Percentiles rank a stretch among this genome's conserved stretches.
Evolutionary conservation across 441 rosid species (phyloP).

Genomic region (Geranium incanum): DNA sequence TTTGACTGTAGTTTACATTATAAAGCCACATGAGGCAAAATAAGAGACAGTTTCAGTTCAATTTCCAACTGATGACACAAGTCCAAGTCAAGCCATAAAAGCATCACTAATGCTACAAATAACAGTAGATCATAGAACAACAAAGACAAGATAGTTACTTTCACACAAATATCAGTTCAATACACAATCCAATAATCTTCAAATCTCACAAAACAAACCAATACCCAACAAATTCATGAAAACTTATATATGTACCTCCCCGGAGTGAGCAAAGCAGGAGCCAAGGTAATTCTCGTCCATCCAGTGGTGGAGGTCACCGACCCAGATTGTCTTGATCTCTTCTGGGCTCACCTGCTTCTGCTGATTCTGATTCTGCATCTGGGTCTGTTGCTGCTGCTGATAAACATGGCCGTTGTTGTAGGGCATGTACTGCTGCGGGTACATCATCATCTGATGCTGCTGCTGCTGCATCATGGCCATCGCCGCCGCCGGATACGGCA

Average conservation of each 20-base stretch:
- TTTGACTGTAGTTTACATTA: no score
- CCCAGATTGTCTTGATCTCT: slow-evolving; percentile 63
- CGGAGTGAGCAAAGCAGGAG: slow-evolving; percentile 50
- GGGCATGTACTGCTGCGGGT: slow-evolving; percentile 56
- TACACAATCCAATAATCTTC: neutral
- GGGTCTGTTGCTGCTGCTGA: slow-evolving; percentile 33
- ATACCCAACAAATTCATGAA: neutral
- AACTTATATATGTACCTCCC: slow-evolving; percentile 37
- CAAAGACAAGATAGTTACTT: no score
- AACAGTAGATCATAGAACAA: no score
- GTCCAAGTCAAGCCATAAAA: no score
- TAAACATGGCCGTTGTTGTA: slow-evolving; percentile 30
- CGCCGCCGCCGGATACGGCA: slow-evolving; percentile 64
- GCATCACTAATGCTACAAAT: no score
- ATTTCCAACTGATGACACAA: no score
- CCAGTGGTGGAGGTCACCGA: slow-evolving; percentile 72
- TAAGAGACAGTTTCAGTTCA: no score
- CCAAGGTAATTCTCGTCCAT: slow-evolving; percentile 71
- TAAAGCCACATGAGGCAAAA: no score
- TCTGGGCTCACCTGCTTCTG: slow-evolving; percentile 22
- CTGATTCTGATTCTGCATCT: neutral
- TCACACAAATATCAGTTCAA: no score
- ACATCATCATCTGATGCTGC: slow-evolving; percentile 81
- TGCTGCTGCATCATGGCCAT: slow-evolving; percentile 82
- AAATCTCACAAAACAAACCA: neutral